Conservation (phyloP, 345 rosid genomes). For the Brassica rapa region DNA sequence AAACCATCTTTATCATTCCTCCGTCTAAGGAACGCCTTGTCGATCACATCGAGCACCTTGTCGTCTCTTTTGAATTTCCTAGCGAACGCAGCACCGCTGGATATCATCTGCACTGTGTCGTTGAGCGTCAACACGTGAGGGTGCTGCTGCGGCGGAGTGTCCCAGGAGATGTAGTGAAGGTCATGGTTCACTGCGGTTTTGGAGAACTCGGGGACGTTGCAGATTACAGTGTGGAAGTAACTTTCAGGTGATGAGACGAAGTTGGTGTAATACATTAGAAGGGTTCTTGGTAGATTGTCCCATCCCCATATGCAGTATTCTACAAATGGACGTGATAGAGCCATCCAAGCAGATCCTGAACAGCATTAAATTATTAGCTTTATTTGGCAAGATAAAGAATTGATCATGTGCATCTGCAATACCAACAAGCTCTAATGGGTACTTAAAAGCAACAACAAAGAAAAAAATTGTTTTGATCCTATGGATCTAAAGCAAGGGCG, state of each 20-base stretch:
- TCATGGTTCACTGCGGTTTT: constrained; percentile 83
- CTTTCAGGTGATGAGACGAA: constrained; percentile 97
- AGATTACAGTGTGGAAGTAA: constrained; percentile 91
- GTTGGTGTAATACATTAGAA: constrained; percentile 92
- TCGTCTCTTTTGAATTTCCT: constrained; percentile 69
- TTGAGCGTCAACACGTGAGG: constrained; percentile 73
- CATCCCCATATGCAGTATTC: constrained; percentile 96
- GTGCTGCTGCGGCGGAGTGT: constrained; percentile 86
- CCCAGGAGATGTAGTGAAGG: constrained; percentile 95
- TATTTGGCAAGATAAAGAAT: too few species aligned
- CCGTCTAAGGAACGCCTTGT: constrained; percentile 70
- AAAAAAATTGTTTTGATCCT: too few species aligned
- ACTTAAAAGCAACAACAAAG: too few species aligned
- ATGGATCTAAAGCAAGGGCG: too few species aligned
- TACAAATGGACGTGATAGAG: constrained; percentile 73
- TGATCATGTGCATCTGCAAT: too few species aligned
- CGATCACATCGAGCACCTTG: constrained; percentile 61
- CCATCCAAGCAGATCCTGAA: constrained; percentile 96
- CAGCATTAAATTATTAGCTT: background rate
- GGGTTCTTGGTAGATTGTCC: constrained; percentile 90
- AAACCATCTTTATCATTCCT: constrained; percentile 47
- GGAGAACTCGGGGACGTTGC: constrained; percentile 84
- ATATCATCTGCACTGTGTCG: constrained; percentile 58
- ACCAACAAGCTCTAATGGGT: too few species aligned
- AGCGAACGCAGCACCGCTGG: constrained; percentile 86